These are phyloP conservation scores for Croton laevigatus DNA, from an alignment of 441 rosid genomes.

Conservation along the genomic window DNA sequence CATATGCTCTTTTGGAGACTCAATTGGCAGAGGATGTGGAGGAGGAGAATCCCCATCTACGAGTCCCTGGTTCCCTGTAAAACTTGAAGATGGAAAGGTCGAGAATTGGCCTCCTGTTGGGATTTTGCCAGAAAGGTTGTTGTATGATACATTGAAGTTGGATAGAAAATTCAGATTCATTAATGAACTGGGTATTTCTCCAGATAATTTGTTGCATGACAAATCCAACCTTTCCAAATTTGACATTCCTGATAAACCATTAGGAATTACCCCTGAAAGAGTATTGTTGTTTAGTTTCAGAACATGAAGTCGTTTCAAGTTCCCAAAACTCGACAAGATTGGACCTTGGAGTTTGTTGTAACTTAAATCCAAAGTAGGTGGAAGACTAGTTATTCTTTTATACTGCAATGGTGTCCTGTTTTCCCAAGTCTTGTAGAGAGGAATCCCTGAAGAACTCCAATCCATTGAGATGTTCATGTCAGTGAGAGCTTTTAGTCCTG, in stretches of 20 bases:
- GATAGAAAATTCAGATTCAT: constrained; percentile 53
- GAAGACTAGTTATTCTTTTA: constrained; percentile 32
- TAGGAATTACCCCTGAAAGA: constrained; percentile 57
- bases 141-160: constrained; percentile 52
- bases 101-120: constrained; percentile 62
- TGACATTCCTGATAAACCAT: constrained; percentile 51
- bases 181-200: constrained; percentile 53
- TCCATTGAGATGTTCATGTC: background rate
- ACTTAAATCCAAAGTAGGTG: constrained; percentile 62
- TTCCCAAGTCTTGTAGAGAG: too few relatives aligned
- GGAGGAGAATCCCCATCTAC: constrained; percentile 32
- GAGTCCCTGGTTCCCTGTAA: constrained; percentile 49
- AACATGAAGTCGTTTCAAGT: constrained; percentile 56
- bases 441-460: background rate
- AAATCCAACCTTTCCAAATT: constrained; percentile 67
- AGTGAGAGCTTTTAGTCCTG: background rate
- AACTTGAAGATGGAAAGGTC: constrained; percentile 67
- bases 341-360: constrained; percentile 53
- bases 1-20: background rate
- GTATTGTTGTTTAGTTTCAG: constrained; percentile 45
- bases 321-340: constrained; percentile 67
- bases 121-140: constrained; percentile 46
- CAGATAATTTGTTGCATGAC: constrained; percentile 50
- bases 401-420: background rate
- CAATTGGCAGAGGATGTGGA: background rate